phyloP scores from a whole-genome alignment of 257 asterid species.

The Solanum pinnatisectum region DNA sequence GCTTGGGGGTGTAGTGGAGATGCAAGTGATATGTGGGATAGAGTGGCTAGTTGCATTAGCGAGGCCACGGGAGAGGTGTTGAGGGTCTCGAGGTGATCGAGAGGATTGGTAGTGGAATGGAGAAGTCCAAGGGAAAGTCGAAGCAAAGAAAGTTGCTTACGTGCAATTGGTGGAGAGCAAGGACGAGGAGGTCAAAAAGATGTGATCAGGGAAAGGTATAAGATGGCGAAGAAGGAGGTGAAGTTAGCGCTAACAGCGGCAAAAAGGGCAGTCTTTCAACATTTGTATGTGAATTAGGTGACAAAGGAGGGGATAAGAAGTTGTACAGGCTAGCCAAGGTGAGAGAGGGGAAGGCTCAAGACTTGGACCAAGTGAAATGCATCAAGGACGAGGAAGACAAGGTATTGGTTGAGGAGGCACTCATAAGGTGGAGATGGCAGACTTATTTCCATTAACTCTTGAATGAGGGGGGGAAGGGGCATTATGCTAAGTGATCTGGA shows the following conservation, averaged over 20 bases:
- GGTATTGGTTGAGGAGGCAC: no score
- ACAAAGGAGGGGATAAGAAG: no score
- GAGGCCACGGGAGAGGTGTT: not conserved
- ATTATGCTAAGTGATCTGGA: no score
- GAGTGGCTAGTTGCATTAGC: not conserved
- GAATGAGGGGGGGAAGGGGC: no score
- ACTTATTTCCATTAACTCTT: no score
- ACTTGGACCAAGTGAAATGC: no score
- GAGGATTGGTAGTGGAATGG: not conserved
- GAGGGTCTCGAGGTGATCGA: not conserved
- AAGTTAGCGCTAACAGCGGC: not conserved
- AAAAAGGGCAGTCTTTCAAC: no score
- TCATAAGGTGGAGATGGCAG: no score
- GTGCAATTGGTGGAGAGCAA: not conserved
- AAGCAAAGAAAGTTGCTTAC: not conserved
- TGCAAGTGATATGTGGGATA: not conserved
- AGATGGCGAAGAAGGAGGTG: not conserved
- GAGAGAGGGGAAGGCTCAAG: no score
- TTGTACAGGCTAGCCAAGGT: no score
- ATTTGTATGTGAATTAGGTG: no score
- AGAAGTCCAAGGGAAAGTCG: not conserved
- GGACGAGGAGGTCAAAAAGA: not conserved
- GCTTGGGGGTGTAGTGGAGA: not conserved
- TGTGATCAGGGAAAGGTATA: not conserved
- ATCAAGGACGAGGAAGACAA: no score